Percentiles rank a stretch among this genome's conserved stretches.
Conservation (phyloP, 2,329 filamentous ascomycete species). For the Fusarium palustre region DNA sequence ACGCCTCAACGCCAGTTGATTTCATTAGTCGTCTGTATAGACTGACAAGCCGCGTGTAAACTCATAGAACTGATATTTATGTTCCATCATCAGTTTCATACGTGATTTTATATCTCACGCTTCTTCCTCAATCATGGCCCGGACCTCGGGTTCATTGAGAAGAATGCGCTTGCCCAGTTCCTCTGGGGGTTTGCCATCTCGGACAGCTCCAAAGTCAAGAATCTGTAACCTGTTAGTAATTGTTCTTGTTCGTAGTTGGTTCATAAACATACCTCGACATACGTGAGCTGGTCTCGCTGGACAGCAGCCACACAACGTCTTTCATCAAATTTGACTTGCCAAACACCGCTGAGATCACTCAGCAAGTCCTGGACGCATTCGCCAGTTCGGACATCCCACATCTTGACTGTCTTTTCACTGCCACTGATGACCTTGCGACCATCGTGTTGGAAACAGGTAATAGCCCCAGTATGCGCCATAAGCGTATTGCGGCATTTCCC, state of each 20-base stretch:
- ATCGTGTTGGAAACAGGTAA: conserved; percentile 99
- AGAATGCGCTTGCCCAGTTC: conserved; percentile 83
- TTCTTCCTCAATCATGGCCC: conserved; percentile 62
- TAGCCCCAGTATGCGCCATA: conserved; percentile 94
- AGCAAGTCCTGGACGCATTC: conserved; percentile 93
- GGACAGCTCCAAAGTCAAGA: conserved; percentile 93
- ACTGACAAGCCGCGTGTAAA: conserved; percentile 30
- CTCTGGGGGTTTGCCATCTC: conserved; percentile 83
- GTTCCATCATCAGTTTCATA: conserved; percentile 1
- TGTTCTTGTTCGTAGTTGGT: background rate
- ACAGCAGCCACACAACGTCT: conserved; percentile 95
- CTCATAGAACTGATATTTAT: conserved; percentile 28
- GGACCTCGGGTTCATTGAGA: conserved; percentile 68
- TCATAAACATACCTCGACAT: conserved; percentile 83
- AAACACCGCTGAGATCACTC: conserved; percentile 94
- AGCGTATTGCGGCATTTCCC: conserved; percentile 91
- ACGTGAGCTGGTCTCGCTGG: conserved; percentile 90
- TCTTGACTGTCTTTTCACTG: conserved; percentile 94
- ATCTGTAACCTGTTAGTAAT: conserved; percentile 68
- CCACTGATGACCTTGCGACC: conserved; percentile 96
- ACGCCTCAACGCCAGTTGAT: conserved; percentile 43
- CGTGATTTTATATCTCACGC: conserved; percentile 32
- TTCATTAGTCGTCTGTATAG: conserved; percentile 32
- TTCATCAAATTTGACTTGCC: conserved; percentile 99
- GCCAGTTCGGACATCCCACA: conserved; percentile 96